Evolutionary conservation across 331 rosid species (phyloP), one percentile per base, ranked within the genome.

Genomic region (Quercus tomentella): DNA sequence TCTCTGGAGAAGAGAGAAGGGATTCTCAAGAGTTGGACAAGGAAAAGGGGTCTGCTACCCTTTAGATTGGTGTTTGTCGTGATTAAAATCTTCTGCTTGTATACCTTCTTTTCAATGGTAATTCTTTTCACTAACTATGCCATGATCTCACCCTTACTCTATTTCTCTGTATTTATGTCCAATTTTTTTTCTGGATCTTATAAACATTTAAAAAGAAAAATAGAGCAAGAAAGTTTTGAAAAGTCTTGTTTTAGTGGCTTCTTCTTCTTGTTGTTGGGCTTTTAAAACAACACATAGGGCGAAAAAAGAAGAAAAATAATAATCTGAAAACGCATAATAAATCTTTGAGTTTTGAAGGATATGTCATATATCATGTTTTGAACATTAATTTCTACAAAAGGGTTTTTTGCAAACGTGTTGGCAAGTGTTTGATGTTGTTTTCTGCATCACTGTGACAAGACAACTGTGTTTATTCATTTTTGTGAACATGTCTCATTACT

Each of bases 61-160:
- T 80, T 96, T 0, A 73, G 96, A 74, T 4, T 88, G 4, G 81
- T 78, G n/a, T 95, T 95, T 70, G 58, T 90, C 79, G 56, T 89
- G 72, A 51, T 87, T 78, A 93, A 95, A 81, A 67, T 95, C 80
- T 75, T 84, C 70, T 89, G 86, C 94, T 85, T 89, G 89, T 96
- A 70, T 80, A 86, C 56, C 72, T 89, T 91, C 88, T 91, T 86
- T 89, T 81, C 99, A 33, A 86, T 88, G 98, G 99, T 95, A 85
- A 77, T 80, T 51, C 33, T 76, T 77, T 14, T 70, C 6, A 3
- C 35, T 21, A 28, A 14, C 45, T 16, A 1, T 55, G 17, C 23
- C 31, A 1, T 41, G 45, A 41, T 5, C 30, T n/a, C 56, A 55
- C 1, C 22, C 63, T 52, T 21, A 16, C 37, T 15, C n/a, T 67